A percentile compares a stretch with the other conserved stretches of the same genome.
Conservation (phyloP, 2,329 filamentous ascomycete genomes). For the Knufia fluminis region DNA sequence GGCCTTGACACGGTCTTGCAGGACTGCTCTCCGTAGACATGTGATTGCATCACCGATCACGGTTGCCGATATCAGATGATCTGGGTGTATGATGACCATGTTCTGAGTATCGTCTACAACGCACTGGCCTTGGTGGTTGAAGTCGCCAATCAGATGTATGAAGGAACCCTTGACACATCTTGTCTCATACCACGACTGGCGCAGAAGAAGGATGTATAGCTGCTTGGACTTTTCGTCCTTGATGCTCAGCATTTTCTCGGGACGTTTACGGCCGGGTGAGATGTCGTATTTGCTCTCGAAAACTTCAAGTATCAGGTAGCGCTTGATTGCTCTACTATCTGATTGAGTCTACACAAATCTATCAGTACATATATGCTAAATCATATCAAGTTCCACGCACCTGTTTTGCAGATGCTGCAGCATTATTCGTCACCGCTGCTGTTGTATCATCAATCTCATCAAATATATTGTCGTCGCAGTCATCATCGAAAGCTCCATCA, state of each 20-base stretch:
- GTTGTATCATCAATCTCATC: slow-evolving; percentile 52
- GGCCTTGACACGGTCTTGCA: slow-evolving; percentile 91
- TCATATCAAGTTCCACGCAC: slow-evolving; percentile 20
- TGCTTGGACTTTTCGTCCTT: slow-evolving; percentile 64
- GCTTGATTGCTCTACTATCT: slow-evolving; percentile 61
- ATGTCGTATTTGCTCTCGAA: slow-evolving; percentile 60
- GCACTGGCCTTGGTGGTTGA: slow-evolving; percentile 61
- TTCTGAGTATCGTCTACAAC: slow-evolving; percentile 73
- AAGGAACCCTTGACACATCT: slow-evolving; percentile 64
- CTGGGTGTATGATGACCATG: slow-evolving; percentile 85
- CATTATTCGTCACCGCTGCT: slow-evolving; percentile 32
- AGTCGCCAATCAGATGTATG: slow-evolving; percentile 77
- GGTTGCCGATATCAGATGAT: slow-evolving; percentile 89
- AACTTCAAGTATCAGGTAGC: slow-evolving; percentile 72
- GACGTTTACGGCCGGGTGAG: slow-evolving; percentile 48
- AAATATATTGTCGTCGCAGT: slow-evolving; percentile 66
- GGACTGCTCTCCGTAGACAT: slow-evolving; percentile 79
- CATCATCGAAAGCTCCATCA: slow-evolving; percentile 58
- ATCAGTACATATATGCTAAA: slow-evolving; percentile 49
- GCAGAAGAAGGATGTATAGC: slow-evolving; percentile 61
- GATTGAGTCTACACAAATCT: slow-evolving; percentile 56
- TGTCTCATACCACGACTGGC: slow-evolving; percentile 80
- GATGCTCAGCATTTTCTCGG: slow-evolving; percentile 76
- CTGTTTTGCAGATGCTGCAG: slow-evolving; percentile 37
- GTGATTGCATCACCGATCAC: slow-evolving; percentile 73